Percentiles rank a stretch among this genome's conserved stretches.
These are phyloP conservation scores for Pontederia crassipes DNA, from an alignment of 176 grass and related monocot genomes.

Conservation along the genomic window DNA sequence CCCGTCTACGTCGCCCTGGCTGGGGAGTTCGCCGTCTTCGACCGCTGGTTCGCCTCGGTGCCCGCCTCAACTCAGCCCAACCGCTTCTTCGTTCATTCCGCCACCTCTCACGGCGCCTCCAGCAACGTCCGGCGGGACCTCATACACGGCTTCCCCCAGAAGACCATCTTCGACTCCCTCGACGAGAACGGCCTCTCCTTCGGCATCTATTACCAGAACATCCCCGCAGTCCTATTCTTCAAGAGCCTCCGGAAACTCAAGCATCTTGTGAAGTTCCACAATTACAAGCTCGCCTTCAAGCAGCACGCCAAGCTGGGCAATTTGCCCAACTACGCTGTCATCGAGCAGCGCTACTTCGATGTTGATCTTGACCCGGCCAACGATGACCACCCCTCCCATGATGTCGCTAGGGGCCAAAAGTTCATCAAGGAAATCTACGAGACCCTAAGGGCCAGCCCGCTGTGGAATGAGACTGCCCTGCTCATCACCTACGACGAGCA, in stretches of 20 bases:
- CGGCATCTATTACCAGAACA: constrained; percentile 18
- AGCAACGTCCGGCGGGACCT: constrained; percentile 15
- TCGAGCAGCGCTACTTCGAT: constrained; percentile 28
- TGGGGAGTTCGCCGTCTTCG: constrained; percentile 25
- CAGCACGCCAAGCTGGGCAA: constrained; percentile 6
- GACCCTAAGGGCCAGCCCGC: constrained; percentile 8
- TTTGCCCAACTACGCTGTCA: constrained; percentile 23
- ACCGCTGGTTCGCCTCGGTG: constrained; percentile 25
- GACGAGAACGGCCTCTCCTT: constrained; percentile 20
- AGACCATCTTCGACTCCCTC: constrained; percentile 29
- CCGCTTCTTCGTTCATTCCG: constrained; percentile 21
- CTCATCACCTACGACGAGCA: constrained; percentile 20
- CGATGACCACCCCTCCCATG: constrained; percentile 24
- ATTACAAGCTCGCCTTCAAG: constrained; percentile 16
- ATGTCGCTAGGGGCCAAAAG: constrained; percentile 18
- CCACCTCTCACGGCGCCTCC: constrained; percentile 17
- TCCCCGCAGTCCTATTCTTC: constrained; percentile 24
- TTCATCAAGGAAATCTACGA: constrained; percentile 11
- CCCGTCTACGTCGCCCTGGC: constrained; percentile 17
- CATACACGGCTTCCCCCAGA: constrained; percentile 22
- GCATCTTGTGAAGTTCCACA: constrained; percentile 21
- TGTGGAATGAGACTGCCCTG: constrained; percentile 15
- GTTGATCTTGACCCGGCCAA: constrained; percentile 10
- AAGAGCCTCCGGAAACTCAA: constrained; percentile 22
- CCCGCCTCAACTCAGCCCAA: constrained; percentile 28